Conservation (phyloP, 257 asterid genomes). For the Jaltomata sinuosa region DNA sequence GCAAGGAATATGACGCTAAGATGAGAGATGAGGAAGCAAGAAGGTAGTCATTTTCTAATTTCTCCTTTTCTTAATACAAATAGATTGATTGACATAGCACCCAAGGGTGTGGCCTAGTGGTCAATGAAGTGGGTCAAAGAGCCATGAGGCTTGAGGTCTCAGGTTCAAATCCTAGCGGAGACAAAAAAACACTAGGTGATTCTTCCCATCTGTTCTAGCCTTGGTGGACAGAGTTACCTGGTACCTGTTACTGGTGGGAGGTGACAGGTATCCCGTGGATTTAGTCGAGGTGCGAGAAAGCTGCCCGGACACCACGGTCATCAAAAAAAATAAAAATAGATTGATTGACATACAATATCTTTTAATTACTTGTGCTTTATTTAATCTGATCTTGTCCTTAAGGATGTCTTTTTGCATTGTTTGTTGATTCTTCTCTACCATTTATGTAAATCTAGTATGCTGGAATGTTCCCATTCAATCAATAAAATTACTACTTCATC, state of each 20-base stretch:
- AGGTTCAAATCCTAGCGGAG: too few relatives aligned
- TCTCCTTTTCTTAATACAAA: not conserved
- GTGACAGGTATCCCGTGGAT: too few relatives aligned
- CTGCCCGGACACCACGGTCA: too few relatives aligned
- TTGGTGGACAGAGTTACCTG: too few relatives aligned
- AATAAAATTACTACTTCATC: not conserved
- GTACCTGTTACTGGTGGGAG: too few relatives aligned
- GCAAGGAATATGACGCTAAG: constrained; percentile 74
- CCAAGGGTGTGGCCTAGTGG: too few relatives aligned
- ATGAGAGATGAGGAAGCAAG: constrained; percentile 58
- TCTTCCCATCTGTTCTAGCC: too few relatives aligned
- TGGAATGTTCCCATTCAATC: not conserved
- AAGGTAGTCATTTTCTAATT: constrained; percentile 33
- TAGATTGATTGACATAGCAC: not conserved
- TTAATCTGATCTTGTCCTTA: not conserved
- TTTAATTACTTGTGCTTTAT: not conserved
- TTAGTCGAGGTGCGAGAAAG: too few relatives aligned
- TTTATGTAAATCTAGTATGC: not conserved
- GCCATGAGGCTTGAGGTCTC: too few relatives aligned
- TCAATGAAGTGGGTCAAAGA: too few relatives aligned
- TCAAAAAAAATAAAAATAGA: not conserved
- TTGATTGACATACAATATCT: not conserved
- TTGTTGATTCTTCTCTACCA: not conserved
- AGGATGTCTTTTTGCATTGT: not conserved
- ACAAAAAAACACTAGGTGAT: too few relatives aligned